Percentiles rank a stretch among this genome's conserved stretches.
phyloP scores from a whole-genome alignment of 495 filamentous ascomycete genomes.

The Lasiosphaeria miniovina region DNA sequence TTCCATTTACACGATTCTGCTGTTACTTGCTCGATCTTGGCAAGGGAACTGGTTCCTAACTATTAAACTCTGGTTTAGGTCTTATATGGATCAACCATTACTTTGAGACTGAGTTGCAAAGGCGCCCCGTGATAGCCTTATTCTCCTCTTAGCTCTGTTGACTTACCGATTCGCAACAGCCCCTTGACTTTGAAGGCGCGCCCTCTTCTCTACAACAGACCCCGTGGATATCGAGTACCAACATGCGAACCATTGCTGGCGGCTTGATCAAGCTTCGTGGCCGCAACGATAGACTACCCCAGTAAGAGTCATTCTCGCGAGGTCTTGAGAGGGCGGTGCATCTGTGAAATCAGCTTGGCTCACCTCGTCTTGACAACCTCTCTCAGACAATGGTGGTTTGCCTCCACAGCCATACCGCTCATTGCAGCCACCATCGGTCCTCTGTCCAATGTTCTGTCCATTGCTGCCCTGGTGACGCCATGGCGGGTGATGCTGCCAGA shows the following conservation, averaged over 20 bases:
- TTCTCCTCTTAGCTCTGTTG: too few relatives aligned
- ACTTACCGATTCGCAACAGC: too few relatives aligned
- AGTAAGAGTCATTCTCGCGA: constrained; percentile 25
- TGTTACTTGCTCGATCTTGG: too few relatives aligned
- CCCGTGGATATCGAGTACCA: neutral
- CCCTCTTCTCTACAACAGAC: neutral
- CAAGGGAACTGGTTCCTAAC: too few relatives aligned
- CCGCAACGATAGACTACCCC: constrained; percentile 35
- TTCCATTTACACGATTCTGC: too few relatives aligned
- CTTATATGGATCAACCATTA: too few relatives aligned
- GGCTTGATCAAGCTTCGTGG: constrained; percentile 32
- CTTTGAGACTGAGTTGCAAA: too few relatives aligned
- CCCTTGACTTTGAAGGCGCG: too few relatives aligned
- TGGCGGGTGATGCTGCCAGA: constrained; percentile 53
- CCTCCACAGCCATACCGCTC: constrained; percentile 72
- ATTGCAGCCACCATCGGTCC: constrained; percentile 69
- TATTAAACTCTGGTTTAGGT: too few relatives aligned
- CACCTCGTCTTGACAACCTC: neutral
- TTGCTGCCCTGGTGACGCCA: constrained; percentile 64
- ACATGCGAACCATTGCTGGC: constrained; percentile 12
- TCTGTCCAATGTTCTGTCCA: constrained; percentile 73
- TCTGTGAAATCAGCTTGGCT: neutral
- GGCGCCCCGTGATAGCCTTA: too few relatives aligned
- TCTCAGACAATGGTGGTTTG: constrained; percentile 64
- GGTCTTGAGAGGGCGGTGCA: neutral